These are phyloP conservation scores for Tetraselmis chui DNA, from an alignment of 139 green algal genomes.

Conservation along the genomic window DNA sequence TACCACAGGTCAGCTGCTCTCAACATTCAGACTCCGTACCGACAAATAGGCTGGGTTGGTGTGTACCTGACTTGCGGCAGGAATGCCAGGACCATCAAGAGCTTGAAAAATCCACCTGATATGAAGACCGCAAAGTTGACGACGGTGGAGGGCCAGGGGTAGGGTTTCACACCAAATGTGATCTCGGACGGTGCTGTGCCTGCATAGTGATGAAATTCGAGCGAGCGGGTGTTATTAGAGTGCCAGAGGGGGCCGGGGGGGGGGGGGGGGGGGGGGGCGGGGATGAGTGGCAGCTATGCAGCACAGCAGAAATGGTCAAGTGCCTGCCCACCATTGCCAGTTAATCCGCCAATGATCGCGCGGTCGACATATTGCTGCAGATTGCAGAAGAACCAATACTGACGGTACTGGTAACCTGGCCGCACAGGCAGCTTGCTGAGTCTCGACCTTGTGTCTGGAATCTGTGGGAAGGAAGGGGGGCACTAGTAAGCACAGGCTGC, in stretches of 20 bases:
- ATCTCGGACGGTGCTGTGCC: neutral
- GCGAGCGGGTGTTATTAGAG: neutral
- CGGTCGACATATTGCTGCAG: constrained; percentile 50
- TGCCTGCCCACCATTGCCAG: neutral
- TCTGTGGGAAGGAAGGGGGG: neutral
- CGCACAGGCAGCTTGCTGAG: neutral
- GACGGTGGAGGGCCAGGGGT: constrained; percentile 57
- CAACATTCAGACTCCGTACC: too few species aligned
- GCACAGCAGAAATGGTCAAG: too few species aligned
- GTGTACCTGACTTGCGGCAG: constrained; percentile 7
- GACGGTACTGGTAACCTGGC: constrained; percentile 15
- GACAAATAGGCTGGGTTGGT: too few species aligned
- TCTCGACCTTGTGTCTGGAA: neutral
- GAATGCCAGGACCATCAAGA: constrained; percentile 53
- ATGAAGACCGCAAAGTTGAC: constrained; percentile 34
- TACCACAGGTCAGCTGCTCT: too few species aligned
- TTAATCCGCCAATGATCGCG: constrained; percentile 33
- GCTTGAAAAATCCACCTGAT: constrained; percentile 49
- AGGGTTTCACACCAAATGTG: constrained; percentile 41
- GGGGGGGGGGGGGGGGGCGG: neutral
- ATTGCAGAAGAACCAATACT: constrained; percentile 77
- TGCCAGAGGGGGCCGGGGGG: neutral
- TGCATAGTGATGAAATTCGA: constrained; percentile 11
- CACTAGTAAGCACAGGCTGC: too few species aligned
- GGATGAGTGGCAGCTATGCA: too few species aligned